Percentiles rank a stretch among this genome's conserved stretches.
These are phyloP conservation scores for Purpureocillium takamizusanense DNA, from an alignment of 2,329 filamentous ascomycete species.

Conservation along the genomic window DNA sequence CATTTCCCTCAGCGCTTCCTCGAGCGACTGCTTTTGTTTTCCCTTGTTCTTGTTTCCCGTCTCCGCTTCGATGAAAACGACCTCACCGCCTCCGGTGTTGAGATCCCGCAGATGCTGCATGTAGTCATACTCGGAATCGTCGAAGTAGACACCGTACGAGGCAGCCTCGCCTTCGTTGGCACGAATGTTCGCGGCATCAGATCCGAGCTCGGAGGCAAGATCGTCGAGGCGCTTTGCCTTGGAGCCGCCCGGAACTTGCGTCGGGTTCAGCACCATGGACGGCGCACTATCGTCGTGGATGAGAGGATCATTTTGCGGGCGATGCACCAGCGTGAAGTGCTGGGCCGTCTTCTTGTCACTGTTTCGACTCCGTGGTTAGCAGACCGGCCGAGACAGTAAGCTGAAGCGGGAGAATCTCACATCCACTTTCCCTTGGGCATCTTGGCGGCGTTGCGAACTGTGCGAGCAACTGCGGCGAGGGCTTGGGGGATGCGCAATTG, in stretches of 20 bases:
- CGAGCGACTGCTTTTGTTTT: conserved; percentile 68
- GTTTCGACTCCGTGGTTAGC: background rate
- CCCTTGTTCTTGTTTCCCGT: conserved; percentile 60
- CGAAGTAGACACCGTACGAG: conserved; percentile 85
- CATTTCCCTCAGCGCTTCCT: conserved; percentile 66
- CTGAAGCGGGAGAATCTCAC: conserved; percentile 18
- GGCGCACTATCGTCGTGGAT: conserved; percentile 88
- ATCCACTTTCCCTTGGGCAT: conserved; percentile 74
- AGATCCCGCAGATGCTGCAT: conserved; percentile 98
- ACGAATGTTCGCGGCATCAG: conserved; percentile 56
- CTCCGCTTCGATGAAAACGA: conserved; percentile 75
- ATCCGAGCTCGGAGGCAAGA: conserved; percentile 65
- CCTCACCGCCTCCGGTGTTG: conserved; percentile 62
- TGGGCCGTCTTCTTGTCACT: conserved; percentile 83
- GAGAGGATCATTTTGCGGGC: conserved; percentile 92
- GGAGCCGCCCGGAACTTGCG: conserved; percentile 28
- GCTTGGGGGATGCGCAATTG: background rate
- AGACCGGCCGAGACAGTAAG: too few species aligned
- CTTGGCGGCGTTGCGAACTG: conserved; percentile 23
- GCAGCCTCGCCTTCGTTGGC: conserved; percentile 95
- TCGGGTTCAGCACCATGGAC: conserved; percentile 80
- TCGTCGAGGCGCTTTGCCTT: conserved; percentile 64
- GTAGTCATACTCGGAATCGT: conserved; percentile 95
- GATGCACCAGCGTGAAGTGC: conserved; percentile 90
- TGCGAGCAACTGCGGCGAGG: conserved; percentile 2